Evolutionary conservation across 1,139 yeast genomes (phyloP).

Genomic region (Eremothecium gossypii): DNA sequence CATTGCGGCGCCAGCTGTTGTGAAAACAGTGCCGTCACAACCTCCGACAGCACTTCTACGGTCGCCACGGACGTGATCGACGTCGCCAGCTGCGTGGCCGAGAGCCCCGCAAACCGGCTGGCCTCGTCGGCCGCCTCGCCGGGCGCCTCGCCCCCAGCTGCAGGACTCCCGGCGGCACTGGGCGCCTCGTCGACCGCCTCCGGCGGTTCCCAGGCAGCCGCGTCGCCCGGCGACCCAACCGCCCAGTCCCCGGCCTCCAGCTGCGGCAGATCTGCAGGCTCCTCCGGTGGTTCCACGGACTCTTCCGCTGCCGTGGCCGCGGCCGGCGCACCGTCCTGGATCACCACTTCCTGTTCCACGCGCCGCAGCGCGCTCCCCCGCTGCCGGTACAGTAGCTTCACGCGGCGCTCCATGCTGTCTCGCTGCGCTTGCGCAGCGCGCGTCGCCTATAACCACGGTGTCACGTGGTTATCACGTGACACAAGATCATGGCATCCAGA

Average conservation of each 20-base stretch:
- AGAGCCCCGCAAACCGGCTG: slow-evolving; percentile 12
- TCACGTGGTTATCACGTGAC: too few species aligned
- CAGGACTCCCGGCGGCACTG: not conserved
- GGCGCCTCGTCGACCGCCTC: not conserved
- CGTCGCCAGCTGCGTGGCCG: slow-evolving; percentile 17
- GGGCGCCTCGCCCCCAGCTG: not conserved
- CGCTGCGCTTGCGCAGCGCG: too few species aligned
- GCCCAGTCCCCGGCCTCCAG: too few species aligned
- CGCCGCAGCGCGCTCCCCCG: slow-evolving; percentile 23
- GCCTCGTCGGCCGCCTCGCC: not conserved
- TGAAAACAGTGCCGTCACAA: slow-evolving; percentile 16
- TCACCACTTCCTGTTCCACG: slow-evolving; percentile 10
- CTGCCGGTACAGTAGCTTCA: slow-evolving; percentile 21
- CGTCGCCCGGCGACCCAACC: too few species aligned
- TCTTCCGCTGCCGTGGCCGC: not conserved
- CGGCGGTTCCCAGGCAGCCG: too few species aligned
- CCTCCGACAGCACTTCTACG: slow-evolving; percentile 17
- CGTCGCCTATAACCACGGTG: too few species aligned
- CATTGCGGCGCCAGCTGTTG: slow-evolving; percentile 19
- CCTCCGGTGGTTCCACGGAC: not conserved
- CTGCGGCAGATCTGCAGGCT: not conserved
- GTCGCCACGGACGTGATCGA: slow-evolving; percentile 21
- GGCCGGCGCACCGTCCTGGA: slow-evolving; percentile 2
- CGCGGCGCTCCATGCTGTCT: slow-evolving; percentile 11
- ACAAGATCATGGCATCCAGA: too few species aligned